Evolutionary conservation across 2,329 filamentous ascomycete species (phyloP).

Genomic region (Trichoderma atrobrunneum): DNA sequence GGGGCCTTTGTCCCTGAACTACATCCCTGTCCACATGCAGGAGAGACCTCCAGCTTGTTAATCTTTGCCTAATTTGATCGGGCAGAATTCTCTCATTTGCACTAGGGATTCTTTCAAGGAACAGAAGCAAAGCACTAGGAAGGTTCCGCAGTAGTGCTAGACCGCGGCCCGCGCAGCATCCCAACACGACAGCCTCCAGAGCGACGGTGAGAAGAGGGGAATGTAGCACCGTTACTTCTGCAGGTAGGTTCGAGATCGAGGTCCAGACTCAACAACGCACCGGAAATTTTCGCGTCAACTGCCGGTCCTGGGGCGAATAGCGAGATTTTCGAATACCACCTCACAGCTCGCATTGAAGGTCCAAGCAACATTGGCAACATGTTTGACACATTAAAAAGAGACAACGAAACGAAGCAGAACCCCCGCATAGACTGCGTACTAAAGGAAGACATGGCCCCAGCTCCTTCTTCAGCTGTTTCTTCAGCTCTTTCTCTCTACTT

Average conservation of each 20-base stretch:
- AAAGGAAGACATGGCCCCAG: neutral
- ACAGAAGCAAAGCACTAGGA: neutral
- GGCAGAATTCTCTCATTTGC: neutral
- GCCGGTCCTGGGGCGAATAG: neutral
- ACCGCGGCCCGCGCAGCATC: neutral
- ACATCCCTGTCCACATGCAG: constrained; percentile 8
- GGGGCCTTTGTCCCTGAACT: neutral
- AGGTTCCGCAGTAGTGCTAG: neutral
- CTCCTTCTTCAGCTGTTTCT: neutral
- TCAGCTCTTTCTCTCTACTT: neutral
- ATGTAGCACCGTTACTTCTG: neutral
- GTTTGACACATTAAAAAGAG: neutral
- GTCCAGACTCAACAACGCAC: neutral
- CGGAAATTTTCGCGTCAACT: neutral
- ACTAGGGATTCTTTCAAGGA: neutral
- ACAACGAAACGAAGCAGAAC: neutral
- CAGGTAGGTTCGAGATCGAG: neutral
- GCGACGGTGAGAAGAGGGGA: neutral
- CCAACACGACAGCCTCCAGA: neutral
- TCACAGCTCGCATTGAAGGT: neutral
- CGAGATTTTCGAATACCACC: constrained; percentile 1
- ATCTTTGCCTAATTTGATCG: neutral
- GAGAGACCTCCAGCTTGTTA: neutral
- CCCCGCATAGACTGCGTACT: neutral
- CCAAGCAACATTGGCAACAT: neutral